Evolutionary conservation across 1,139 yeast species (phyloP), one percentile per base, ranked within the genome.

Genomic region (Citeromyces siamensis): DNA sequence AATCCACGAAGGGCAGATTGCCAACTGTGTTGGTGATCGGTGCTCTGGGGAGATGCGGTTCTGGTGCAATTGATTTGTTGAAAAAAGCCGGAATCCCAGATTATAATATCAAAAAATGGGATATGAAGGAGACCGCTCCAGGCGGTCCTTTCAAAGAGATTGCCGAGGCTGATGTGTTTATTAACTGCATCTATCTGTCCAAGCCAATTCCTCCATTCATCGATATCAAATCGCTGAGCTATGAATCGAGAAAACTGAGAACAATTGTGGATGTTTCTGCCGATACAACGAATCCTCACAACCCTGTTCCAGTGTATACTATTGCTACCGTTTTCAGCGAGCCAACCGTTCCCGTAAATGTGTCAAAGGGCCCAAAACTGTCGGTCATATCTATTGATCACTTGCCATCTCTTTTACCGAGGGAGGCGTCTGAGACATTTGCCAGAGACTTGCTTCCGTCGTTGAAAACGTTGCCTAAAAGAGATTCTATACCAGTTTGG

Each of bases 61-160:
- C 94, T n/a, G 99, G 99, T 55, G 97, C 99, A 27, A 65, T 84
- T 47, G 93, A 82, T 48, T 68, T 86, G 42, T 73, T 85, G 61
- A 70, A 67, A 48, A 81, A 81, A 64, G 79, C 71, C 39, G 99
- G 99, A 42, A 64, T 90, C 41, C 95, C 97, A 39, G 94, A 84
- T 34, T 73, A 66, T 40, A 79, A 83, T 59, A 74, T 90, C 42
- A 58, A 71, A 51, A 83, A 84, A 66, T 90, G 98, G 99, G 99
- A 93, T 62, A 84, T 90, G 73, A 75, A 81, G 44, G 98, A 90
- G 68, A 93, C 99, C 39, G 79, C 93, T 46, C 78, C 73, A 62
- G 98, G 98, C 44, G 99, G 98, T 37, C 98, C 98, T 45, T 90
- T 90, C 71, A 61, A 72, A 58, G 97, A 93, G 64, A 90, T 90